phyloP scores from a whole-genome alignment of 257 asterid species.

The Solanum verrucosum region DNA sequence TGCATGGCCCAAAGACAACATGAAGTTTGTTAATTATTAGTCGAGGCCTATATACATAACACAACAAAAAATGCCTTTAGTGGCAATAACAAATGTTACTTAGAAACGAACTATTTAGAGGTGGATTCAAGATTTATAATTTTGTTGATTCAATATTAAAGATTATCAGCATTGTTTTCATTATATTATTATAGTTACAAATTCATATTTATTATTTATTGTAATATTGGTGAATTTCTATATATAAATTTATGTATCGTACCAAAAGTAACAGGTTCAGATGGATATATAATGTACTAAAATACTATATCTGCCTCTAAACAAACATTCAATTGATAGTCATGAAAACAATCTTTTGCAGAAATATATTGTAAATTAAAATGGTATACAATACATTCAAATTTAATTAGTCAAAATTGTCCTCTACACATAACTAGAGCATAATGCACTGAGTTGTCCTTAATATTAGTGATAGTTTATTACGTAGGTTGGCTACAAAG shows the following conservation, averaged over 20 bases:
- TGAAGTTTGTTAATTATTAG: background rate
- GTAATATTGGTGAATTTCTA: background rate
- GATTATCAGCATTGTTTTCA: background rate
- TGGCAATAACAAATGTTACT: background rate
- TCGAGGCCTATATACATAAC: background rate
- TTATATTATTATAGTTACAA: background rate
- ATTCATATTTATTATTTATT: background rate
- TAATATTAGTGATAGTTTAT: background rate
- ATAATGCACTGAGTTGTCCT: fast-evolving
- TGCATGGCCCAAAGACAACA: background rate
- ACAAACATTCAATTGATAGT: background rate
- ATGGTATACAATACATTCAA: background rate
- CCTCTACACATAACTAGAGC: background rate
- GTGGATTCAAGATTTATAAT: background rate
- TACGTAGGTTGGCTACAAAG: background rate
- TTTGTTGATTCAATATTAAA: background rate
- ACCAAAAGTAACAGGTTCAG: background rate
- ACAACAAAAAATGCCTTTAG: background rate
- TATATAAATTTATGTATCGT: background rate
- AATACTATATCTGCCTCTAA: background rate
- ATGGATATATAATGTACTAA: background rate
- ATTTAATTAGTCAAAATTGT: background rate
- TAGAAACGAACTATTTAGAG: background rate
- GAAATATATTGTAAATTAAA: background rate
- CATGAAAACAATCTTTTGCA: background rate